Percentiles rank a stretch among this genome's conserved stretches.
These are phyloP conservation scores for Mimosa pudica DNA, from an alignment of 306 rosid species.

Conservation along the genomic window DNA sequence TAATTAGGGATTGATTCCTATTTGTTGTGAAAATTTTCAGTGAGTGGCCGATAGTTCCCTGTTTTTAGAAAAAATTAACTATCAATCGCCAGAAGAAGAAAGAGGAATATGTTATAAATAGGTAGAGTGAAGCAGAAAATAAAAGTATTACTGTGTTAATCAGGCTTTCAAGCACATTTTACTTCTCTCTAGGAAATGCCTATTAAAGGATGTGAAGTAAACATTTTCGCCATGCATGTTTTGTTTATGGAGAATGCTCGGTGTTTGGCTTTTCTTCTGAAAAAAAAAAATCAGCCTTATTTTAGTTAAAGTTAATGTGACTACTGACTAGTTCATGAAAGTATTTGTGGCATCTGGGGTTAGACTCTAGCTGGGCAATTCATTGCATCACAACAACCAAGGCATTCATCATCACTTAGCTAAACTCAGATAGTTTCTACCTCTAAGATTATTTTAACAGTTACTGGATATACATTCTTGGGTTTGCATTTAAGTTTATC, in stretches of 20 bases:
- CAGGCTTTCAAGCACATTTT: constrained; percentile 5
- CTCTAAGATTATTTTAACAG: neutral
- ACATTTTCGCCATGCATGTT: neutral
- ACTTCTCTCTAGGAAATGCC: constrained; percentile 5
- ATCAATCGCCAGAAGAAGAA: neutral
- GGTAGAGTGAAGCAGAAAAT: neutral
- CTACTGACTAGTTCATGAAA: neutral
- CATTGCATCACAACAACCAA: neutral
- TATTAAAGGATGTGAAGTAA: neutral
- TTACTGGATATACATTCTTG: neutral
- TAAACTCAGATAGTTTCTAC: neutral
- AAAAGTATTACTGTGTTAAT: neutral
- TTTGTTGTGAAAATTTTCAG: constrained; percentile 13
- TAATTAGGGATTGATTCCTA: neutral
- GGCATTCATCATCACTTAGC: neutral
- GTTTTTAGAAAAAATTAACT: neutral
- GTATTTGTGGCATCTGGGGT: neutral
- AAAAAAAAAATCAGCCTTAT: neutral
- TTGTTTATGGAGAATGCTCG: neutral
- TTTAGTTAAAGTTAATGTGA: neutral
- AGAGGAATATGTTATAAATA: neutral
- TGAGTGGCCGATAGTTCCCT: neutral
- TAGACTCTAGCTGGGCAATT: no score
- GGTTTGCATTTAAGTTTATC: neutral
- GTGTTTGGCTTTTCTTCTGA: neutral